These are phyloP conservation scores for Westerdykella ornata DNA, from an alignment of 2,329 filamentous ascomycete species.

Conservation along the genomic window DNA sequence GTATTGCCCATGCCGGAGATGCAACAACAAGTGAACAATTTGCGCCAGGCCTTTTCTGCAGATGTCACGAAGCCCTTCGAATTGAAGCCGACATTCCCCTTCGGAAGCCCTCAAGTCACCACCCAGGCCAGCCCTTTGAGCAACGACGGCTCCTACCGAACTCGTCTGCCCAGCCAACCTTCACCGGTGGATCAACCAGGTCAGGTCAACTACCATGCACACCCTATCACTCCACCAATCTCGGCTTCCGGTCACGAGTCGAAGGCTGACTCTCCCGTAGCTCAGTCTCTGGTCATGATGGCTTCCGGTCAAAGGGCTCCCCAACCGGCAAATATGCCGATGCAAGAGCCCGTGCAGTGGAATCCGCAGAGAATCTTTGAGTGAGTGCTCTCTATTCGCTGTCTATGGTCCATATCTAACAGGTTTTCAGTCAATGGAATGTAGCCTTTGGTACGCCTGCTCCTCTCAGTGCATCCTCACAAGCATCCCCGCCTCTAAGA, in stretches of 20 bases:
- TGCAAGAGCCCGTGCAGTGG: slow-evolving; percentile 64
- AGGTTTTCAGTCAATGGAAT: slow-evolving; percentile 73
- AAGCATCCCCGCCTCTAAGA: slow-evolving; percentile 42
- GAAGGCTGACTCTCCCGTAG: slow-evolving; percentile 69
- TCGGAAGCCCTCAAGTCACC: slow-evolving; percentile 67
- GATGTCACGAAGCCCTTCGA: slow-evolving; percentile 80
- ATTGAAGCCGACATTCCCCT: slow-evolving; percentile 79
- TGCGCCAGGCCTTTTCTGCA: slow-evolving; percentile 85
- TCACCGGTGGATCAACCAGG: slow-evolving; percentile 47
- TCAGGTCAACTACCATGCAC: slow-evolving; percentile 59
- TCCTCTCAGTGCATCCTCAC: slow-evolving; percentile 38
- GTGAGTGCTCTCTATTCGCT: slow-evolving; percentile 50
- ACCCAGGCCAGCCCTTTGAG: slow-evolving; percentile 56
- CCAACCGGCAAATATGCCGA: slow-evolving; percentile 46
- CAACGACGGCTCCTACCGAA: slow-evolving; percentile 43
- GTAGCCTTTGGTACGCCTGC: slow-evolving; percentile 76
- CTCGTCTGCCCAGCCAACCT: slow-evolving; percentile 44
- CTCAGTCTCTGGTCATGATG: slow-evolving; percentile 68
- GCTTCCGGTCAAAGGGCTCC: slow-evolving; percentile 49
- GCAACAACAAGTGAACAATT: slow-evolving; percentile 79
- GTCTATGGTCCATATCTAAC: slow-evolving; percentile 5
- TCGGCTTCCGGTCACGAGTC: slow-evolving; percentile 65
- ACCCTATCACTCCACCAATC: slow-evolving; percentile 75
- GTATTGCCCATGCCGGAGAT: slow-evolving; percentile 87
- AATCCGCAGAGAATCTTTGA: slow-evolving; percentile 85